phyloP scores from a whole-genome alignment of 768 basidiomycete genomes.

The Gloeophyllum trabeum region DNA sequence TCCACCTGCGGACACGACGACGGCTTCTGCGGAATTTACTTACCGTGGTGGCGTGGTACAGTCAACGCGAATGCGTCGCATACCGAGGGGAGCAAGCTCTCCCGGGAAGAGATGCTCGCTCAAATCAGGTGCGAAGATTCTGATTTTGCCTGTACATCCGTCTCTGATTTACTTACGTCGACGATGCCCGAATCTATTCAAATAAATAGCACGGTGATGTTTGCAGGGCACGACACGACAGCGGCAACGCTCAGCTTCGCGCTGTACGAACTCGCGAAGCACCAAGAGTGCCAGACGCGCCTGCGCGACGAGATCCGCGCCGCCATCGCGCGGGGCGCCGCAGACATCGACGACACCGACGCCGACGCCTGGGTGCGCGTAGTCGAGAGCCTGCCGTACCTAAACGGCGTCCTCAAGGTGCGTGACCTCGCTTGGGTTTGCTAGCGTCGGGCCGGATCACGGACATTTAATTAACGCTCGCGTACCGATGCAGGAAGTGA shows the following conservation, averaged over 20 bases:
- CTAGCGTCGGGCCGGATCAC: background rate
- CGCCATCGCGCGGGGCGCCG: no score
- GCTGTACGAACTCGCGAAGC: constrained; percentile 47
- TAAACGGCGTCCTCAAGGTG: background rate
- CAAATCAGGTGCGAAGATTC: constrained; percentile 14
- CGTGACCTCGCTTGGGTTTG: background rate
- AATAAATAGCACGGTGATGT: constrained; percentile 14
- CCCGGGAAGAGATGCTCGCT: constrained; percentile 16
- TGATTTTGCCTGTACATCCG: no score
- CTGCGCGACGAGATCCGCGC: constrained; percentile 50
- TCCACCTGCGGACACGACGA: constrained; percentile 15
- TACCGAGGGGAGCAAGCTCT: constrained; percentile 26
- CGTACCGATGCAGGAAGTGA: background rate
- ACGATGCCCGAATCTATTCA: background rate
- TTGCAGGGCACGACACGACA: constrained; percentile 44
- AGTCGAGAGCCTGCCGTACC: no score
- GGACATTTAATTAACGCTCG: background rate
- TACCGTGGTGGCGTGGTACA: constrained; percentile 15
- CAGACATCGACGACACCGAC: no score
- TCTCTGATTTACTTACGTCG: no score
- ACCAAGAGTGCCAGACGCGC: constrained; percentile 44
- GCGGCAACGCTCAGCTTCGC: constrained; percentile 50
- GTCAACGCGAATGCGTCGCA: constrained; percentile 46
- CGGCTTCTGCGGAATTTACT: no score
- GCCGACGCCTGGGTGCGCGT: no score